phyloP scores from a whole-genome alignment of 73 alveolate species.

The Paramecium sonneborni region DNA sequence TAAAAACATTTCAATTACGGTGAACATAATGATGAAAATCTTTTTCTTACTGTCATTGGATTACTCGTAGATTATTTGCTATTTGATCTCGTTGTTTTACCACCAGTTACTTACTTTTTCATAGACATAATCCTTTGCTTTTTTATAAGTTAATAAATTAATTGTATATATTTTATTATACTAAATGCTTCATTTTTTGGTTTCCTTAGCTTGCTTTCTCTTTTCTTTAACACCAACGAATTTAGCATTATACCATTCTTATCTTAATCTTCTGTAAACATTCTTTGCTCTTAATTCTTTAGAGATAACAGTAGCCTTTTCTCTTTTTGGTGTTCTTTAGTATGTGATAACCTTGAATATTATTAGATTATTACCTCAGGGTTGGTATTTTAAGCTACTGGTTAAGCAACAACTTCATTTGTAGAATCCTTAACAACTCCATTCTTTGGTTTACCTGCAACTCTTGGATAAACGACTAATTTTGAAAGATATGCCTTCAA shows the following conservation, averaged over 20 bases:
- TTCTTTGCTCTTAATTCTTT: conserved; percentile 49
- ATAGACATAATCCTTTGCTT: background rate
- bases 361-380: background rate
- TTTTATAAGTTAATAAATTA: background rate
- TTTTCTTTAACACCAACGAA: conserved; percentile 52
- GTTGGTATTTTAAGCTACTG: conserved; percentile 21
- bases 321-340: conserved; percentile 49
- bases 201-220: conserved; percentile 7
- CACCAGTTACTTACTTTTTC: background rate
- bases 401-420: background rate
- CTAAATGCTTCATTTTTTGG: background rate
- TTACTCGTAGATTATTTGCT: background rate
- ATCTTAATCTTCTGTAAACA: conserved; percentile 41
- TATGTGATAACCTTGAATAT: conserved; percentile 2
- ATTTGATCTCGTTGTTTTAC: conserved; percentile 46
- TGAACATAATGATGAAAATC: conserved; percentile 34
- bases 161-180: background rate
- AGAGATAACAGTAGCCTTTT: conserved; percentile 12
- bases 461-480: conserved; percentile 94
- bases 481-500: conserved; percentile 90
- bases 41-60: background rate
- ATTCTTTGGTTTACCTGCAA: conserved; percentile 92
- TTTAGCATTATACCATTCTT: conserved; percentile 60
- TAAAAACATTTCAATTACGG: background rate
- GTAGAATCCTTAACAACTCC: conserved; percentile 80